Evolutionary conservation across 345 rosid genomes (phyloP), one percentile per base, ranked within the genome.

Genomic region (Combretum micranthum): DNA sequence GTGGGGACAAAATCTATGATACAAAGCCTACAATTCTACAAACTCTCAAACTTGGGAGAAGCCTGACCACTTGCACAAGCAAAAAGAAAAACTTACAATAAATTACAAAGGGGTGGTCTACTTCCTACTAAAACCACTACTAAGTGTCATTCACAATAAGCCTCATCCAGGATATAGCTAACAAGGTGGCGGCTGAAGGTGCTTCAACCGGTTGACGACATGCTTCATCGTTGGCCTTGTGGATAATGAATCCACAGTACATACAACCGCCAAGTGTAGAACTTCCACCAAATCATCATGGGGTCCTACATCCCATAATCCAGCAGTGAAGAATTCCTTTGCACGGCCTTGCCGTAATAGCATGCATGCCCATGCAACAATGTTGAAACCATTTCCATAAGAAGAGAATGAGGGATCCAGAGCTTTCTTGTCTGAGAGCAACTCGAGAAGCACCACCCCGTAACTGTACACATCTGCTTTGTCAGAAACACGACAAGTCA

Each of bases 381-480:
- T 92, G 74, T 92, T 91, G 76, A 91, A 91, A 19, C 96, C 95
- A 18, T 91, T 86, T 54, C 93, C 98, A 1, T 76, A 88, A 0
- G 83, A 74, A 11, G 95, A 88, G 69, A 92, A 92, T 17, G 98
- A 86, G 2, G 95, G 98, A 64, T 92, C 96, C 44, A 88, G 56
- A 20, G 95, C 96, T 60, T 84, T 75, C 64, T 92, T 92, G 64
- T 92, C 96, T 0, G 98, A 88, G 15, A 92, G 80, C 51, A 92
- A 64, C 79, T 92, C 96, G 15, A 88, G 83, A 47, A 92, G 77
- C 52, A 92, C 97, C 7, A 92, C 96, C 12, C 96, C 96, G 15
- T 88, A 88, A 53, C 98, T 92, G 72, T 92, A 88, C 57, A 92
- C 98, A 72, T 92, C 96, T 0, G 98, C 95, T 74, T 92, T 92